These are phyloP conservation scores for Ogataea pilisensis DNA, from an alignment of 805 yeast genomes.

Conservation along the genomic window DNA sequence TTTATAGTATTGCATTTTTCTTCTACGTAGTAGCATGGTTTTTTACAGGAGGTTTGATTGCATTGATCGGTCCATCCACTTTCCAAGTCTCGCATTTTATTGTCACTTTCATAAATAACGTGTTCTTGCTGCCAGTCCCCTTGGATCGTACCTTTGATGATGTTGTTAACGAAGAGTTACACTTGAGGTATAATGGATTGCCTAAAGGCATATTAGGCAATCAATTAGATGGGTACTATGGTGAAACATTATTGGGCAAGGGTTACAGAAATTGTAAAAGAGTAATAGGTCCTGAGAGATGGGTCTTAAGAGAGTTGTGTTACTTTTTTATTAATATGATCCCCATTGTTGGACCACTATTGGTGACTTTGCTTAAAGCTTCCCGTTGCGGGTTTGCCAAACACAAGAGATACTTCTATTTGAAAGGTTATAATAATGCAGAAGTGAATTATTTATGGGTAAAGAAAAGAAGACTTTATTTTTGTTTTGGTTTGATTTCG, in stretches of 20 bases:
- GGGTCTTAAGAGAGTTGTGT: conserved; percentile 34
- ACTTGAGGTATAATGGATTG: conserved; percentile 19
- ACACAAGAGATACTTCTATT: conserved; percentile 52
- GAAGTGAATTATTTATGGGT: conserved; percentile 38
- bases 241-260: conserved; percentile 26
- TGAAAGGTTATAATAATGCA: conserved; percentile 45
- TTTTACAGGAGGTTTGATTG: conserved; percentile 22
- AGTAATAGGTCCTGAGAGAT: conserved; percentile 35
- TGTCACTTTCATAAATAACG: conserved; percentile 26
- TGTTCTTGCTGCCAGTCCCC: conserved; percentile 30
- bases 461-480: conserved; percentile 31
- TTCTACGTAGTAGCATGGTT: conserved; percentile 15
- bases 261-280: conserved; percentile 15
- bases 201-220: conserved; percentile 23
- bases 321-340: conserved; percentile 41
- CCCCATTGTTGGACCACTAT: conserved; percentile 57
- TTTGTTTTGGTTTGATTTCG: conserved; percentile 50
- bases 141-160: conserved; percentile 30
- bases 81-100: conserved; percentile 30
- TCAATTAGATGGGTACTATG: conserved; percentile 22
- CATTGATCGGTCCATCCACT: conserved; percentile 22
- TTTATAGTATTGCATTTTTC: conserved; percentile 16
- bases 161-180: conserved; percentile 21
- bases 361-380: conserved; percentile 47
- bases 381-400: conserved; percentile 49